A percentile compares a stretch with the other conserved stretches of the same genome.
Evolutionary conservation across 768 basidiomycete genomes (phyloP).

Genomic region (Daedalea quercina): DNA sequence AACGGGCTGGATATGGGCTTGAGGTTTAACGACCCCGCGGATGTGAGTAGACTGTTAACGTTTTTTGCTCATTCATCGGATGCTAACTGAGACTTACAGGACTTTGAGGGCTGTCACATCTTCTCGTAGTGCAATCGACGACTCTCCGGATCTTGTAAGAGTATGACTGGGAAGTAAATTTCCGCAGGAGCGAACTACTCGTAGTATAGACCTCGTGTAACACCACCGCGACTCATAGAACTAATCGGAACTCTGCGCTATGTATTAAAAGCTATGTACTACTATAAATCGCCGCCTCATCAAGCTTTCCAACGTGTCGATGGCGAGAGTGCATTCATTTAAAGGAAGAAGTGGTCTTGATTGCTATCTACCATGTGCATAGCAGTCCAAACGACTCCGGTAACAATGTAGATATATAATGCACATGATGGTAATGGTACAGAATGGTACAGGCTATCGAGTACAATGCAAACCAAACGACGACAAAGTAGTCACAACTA

Average conservation of each 20-base stretch:
- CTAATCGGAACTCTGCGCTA: neutral
- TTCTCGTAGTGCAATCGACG: slow-evolving; percentile 7
- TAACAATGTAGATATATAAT: too few species aligned
- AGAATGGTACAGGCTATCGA: neutral
- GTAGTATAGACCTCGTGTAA: neutral
- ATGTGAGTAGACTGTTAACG: slow-evolving; percentile 8
- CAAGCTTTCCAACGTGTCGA: too few species aligned
- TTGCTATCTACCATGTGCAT: too few species aligned
- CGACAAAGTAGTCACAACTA: slow-evolving; percentile 24
- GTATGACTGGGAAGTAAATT: neutral
- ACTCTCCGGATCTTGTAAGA: neutral
- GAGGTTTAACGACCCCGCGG: slow-evolving; percentile 30
- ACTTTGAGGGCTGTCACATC: slow-evolving; percentile 13
- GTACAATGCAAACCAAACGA: slow-evolving; percentile 3
- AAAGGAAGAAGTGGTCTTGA: too few species aligned
- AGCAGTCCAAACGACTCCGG: too few species aligned
- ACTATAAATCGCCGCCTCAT: too few species aligned
- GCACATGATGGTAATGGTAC: too few species aligned
- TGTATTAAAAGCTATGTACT: neutral
- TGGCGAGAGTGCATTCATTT: too few species aligned
- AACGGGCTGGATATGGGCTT: slow-evolving; percentile 25
- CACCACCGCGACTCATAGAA: neutral
- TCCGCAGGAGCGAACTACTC: neutral
- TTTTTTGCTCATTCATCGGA: neutral
- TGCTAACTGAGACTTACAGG: slow-evolving; percentile 3